A percentile compares a stretch with the other conserved stretches of the same genome.
phyloP scores from a whole-genome alignment of 495 filamentous ascomycete genomes.

The Aspergillus biplanus region DNA sequence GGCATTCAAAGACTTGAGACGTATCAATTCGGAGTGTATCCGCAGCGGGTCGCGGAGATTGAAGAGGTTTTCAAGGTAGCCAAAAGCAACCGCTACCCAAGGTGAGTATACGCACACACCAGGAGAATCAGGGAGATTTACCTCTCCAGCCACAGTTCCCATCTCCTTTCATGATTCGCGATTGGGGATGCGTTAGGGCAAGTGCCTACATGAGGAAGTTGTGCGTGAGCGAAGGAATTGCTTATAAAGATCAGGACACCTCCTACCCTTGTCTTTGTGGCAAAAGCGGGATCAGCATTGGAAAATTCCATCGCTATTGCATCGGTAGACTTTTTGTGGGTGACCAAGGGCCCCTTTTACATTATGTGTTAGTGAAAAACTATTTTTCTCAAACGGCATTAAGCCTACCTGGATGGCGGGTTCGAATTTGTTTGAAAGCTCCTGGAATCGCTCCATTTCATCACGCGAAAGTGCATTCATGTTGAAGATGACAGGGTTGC shows the following conservation, averaged over 20 bases:
- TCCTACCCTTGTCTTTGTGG: slow-evolving; percentile 84
- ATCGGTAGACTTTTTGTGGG: slow-evolving; percentile 74
- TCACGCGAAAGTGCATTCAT: slow-evolving; percentile 53
- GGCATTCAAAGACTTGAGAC: slow-evolving; percentile 71
- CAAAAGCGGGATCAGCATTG: slow-evolving; percentile 82
- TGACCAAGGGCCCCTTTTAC: slow-evolving; percentile 77
- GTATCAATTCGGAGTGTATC: slow-evolving; percentile 67
- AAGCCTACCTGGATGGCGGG: slow-evolving; percentile 65
- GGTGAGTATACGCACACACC: slow-evolving; percentile 18
- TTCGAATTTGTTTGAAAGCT: slow-evolving; percentile 64
- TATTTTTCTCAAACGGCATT: background rate
- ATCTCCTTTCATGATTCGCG: slow-evolving; percentile 86
- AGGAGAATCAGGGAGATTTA: slow-evolving; percentile 41
- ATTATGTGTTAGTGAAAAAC: slow-evolving; percentile 14
- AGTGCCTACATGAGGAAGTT: slow-evolving; percentile 60
- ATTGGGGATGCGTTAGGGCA: slow-evolving; percentile 82
- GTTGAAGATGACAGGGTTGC: slow-evolving; percentile 28
- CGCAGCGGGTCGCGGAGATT: slow-evolving; percentile 63
- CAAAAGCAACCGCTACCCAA: slow-evolving; percentile 80
- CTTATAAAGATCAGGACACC: background rate
- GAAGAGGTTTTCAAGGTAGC: slow-evolving; percentile 86
- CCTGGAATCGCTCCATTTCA: slow-evolving; percentile 58
- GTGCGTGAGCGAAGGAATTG: slow-evolving; percentile 24
- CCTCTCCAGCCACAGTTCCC: slow-evolving; percentile 98
- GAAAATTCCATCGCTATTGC: slow-evolving; percentile 86